Percentiles rank a stretch among this genome's conserved stretches.
Conservation (phyloP, 164 flowering plant species). For the Liriodendron chinense region DNA sequence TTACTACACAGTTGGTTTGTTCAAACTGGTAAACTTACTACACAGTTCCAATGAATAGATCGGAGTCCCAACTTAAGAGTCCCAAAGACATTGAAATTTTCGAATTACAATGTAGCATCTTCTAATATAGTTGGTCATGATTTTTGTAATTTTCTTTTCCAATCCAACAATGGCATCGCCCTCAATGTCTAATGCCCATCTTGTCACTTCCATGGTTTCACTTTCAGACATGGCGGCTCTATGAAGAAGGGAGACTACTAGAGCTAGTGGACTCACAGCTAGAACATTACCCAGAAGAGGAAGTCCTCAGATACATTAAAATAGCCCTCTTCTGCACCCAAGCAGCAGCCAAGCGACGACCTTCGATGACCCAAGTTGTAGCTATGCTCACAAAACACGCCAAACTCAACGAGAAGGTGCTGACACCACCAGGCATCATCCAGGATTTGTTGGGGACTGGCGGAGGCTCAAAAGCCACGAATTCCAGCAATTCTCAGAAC, state of each 20-base stretch:
- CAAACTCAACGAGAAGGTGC: conserved; percentile 55
- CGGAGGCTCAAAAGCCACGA: not conserved
- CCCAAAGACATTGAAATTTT: not conserved
- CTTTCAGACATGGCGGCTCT: conserved; percentile 64
- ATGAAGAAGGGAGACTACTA: conserved; percentile 50
- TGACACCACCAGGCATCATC: conserved; percentile 67
- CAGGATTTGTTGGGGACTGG: conserved; percentile 20
- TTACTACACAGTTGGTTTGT: not conserved
- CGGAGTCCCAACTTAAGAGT: not conserved
- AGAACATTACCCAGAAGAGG: conserved; percentile 54
- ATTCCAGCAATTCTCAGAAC: not conserved
- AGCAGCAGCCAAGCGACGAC: conserved; percentile 57
- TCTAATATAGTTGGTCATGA: not conserved
- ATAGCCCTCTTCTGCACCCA: conserved; percentile 86
- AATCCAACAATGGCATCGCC: not conserved
- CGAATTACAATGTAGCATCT: not conserved
- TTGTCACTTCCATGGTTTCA: not conserved
- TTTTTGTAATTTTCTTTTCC: not conserved
- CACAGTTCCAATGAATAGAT: not conserved
- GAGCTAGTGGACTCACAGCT: conserved; percentile 69
- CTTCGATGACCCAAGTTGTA: conserved; percentile 67
- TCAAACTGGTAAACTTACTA: not conserved
- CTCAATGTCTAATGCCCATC: not conserved
- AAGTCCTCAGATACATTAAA: conserved; percentile 56
- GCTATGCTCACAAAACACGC: conserved; percentile 63